These are phyloP conservation scores for Skeletonema marinoi DNA, from an alignment of 108 stramenopile genomes.

Conservation along the genomic window DNA sequence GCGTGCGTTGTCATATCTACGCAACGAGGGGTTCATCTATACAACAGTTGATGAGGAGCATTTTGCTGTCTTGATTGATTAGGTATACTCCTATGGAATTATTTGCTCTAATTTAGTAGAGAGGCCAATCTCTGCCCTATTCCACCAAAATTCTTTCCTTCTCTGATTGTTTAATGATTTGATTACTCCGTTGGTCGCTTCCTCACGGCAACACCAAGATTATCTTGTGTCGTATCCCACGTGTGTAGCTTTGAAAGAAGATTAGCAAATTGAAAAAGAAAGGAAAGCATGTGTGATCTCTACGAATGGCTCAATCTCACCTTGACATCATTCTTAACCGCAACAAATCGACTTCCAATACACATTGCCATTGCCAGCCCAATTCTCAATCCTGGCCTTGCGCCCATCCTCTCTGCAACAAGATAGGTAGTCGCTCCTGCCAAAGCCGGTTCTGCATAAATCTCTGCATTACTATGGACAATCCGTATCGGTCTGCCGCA, in stretches of 20 bases:
- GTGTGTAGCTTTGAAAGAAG: not conserved
- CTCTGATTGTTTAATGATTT: not conserved
- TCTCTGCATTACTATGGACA: slow-evolving; percentile 26
- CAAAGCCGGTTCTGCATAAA: slow-evolving; percentile 26
- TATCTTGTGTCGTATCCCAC: not conserved
- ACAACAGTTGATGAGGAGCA: too few relatives aligned
- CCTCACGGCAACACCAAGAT: not conserved
- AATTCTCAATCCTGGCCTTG: not conserved
- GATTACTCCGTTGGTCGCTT: not conserved
- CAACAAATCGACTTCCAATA: not conserved
- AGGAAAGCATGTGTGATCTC: not conserved
- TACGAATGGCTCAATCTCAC: not conserved
- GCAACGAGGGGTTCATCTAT: too few relatives aligned
- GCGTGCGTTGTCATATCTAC: too few relatives aligned
- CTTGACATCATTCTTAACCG: not conserved
- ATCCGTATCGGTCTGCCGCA: slow-evolving; percentile 35
- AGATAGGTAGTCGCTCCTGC: slow-evolving; percentile 2
- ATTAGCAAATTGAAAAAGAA: not conserved
- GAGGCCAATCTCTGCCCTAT: too few relatives aligned
- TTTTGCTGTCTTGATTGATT: too few relatives aligned
- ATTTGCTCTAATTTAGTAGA: too few relatives aligned
- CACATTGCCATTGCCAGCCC: not conserved
- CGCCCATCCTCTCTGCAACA: not conserved
- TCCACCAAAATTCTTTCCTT: too few relatives aligned
- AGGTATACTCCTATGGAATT: too few relatives aligned